A percentile compares a stretch with the other conserved stretches of the same genome.
Evolutionary conservation across 768 basidiomycete genomes (phyloP).

Genomic region (Leccinellum luteum): DNA sequence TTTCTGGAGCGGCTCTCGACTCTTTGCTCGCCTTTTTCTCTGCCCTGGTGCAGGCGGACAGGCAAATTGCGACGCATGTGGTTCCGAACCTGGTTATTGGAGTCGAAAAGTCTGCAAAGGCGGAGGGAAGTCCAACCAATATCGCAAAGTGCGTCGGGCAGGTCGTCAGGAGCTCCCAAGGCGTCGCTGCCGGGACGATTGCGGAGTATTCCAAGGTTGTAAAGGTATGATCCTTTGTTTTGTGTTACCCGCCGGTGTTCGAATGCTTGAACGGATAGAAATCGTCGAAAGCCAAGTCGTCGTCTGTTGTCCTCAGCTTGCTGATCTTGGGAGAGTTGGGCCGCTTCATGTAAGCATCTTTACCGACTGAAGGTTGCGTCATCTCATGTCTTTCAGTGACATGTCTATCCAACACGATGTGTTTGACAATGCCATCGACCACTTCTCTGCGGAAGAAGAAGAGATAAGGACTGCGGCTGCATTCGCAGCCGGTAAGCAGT

Average conservation of each 20-base stretch:
- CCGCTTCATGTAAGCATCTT: constrained; percentile 64
- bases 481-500: constrained; percentile 78
- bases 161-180: constrained; percentile 68
- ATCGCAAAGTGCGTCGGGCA: constrained; percentile 85
- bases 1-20: constrained; percentile 77
- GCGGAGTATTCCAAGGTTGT: constrained; percentile 81
- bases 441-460: constrained; percentile 77
- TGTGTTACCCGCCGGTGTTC: neutral
- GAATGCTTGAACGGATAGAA: constrained; percentile 32
- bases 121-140: constrained; percentile 57
- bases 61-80: constrained; percentile 77
- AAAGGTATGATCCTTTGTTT: constrained; percentile 48
- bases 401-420: constrained; percentile 79
- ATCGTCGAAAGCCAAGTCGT: constrained; percentile 59
- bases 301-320: constrained; percentile 76
- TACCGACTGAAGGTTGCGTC: neutral
- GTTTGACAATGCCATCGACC: constrained; percentile 70
- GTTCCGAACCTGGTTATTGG: constrained; percentile 71
- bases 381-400: constrained; percentile 53
- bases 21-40: constrained; percentile 80
- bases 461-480: constrained; percentile 89
- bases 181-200: constrained; percentile 78
- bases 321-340: constrained; percentile 92
- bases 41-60: constrained; percentile 79
- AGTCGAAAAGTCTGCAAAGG: constrained; percentile 61